These are phyloP conservation scores for Misopates orontium DNA, from an alignment of 257 asterid species.

Conservation along the genomic window DNA sequence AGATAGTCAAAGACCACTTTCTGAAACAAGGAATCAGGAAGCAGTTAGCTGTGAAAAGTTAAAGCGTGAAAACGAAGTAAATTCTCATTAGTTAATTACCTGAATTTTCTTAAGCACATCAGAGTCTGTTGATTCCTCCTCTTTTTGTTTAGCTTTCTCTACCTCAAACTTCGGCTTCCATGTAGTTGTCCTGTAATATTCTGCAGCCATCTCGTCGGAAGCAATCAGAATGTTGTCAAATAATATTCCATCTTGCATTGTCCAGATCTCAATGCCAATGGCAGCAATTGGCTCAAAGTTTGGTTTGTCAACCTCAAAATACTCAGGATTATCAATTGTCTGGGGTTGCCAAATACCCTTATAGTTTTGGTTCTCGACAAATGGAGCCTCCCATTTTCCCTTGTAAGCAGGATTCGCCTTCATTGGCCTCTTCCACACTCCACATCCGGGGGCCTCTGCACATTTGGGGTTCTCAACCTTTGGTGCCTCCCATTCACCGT, in stretches of 20 bases:
- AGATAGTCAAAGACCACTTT: slow-evolving; percentile 73
- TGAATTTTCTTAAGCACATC: slow-evolving; percentile 78
- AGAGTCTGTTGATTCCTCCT: slow-evolving; percentile 59
- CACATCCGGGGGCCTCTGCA: slow-evolving; percentile 87
- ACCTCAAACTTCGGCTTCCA: slow-evolving; percentile 85
- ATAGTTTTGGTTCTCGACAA: slow-evolving; percentile 84
- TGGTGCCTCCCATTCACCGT: slow-evolving; percentile 98
- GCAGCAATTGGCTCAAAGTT: slow-evolving; percentile 95
- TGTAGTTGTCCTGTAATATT: slow-evolving; percentile 52
- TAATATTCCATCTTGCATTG: slow-evolving; percentile 92
- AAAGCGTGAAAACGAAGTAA: neutral
- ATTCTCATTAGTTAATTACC: slow-evolving; percentile 39
- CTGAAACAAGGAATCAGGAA: slow-evolving; percentile 42
- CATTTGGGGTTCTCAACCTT: slow-evolving; percentile 84
- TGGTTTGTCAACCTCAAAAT: slow-evolving; percentile 76
- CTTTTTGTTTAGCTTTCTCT: slow-evolving; percentile 78
- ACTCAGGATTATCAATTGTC: slow-evolving; percentile 78
- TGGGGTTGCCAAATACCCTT: slow-evolving; percentile 95
- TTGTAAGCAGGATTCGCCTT: slow-evolving; percentile 86
- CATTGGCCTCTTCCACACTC: slow-evolving; percentile 92
- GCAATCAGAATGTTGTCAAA: slow-evolving; percentile 86
- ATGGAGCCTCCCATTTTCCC: slow-evolving; percentile 90
- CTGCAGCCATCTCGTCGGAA: slow-evolving; percentile 65
- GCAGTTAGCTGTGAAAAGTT: neutral
- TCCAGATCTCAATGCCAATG: slow-evolving; percentile 95